Evolutionary conservation across 2,329 filamentous ascomycete genomes (phyloP).

Genomic region (Aspergillus hiratsukae): DNA sequence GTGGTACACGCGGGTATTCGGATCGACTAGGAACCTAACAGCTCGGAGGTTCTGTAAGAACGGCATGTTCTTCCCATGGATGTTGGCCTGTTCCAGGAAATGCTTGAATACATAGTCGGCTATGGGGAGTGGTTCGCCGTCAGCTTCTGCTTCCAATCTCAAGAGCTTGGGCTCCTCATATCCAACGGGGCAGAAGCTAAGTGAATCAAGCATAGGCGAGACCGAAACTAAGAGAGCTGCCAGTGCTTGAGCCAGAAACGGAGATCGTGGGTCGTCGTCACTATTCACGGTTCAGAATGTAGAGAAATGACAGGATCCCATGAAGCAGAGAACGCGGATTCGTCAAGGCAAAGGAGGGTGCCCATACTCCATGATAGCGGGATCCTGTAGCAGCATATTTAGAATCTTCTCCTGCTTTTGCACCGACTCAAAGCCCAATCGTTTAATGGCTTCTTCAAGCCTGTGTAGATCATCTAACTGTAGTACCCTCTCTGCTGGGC

Average conservation of each 20-base stretch:
- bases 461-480: neutral
- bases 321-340: neutral
- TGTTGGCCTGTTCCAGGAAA: neutral
- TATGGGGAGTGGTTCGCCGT: neutral
- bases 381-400: neutral
- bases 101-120: neutral
- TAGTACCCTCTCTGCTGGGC: neutral
- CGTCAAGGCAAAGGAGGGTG: neutral
- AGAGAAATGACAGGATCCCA: no score
- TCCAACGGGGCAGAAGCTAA: neutral
- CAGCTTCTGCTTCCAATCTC: neutral
- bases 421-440: neutral
- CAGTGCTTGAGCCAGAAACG: neutral
- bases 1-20: neutral
- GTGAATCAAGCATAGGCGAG: neutral
- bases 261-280: neutral
- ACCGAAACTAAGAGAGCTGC: neutral
- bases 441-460: neutral
- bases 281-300: neutral
- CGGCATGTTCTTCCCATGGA: neutral
- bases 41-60: neutral
- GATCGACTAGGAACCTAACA: neutral
- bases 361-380: neutral
- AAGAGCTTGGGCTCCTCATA: neutral
- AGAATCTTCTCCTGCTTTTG: neutral